These are phyloP conservation scores for Ascocoryne sarcoides DNA, from an alignment of 2,329 filamentous ascomycete genomes.

Conservation along the genomic window DNA sequence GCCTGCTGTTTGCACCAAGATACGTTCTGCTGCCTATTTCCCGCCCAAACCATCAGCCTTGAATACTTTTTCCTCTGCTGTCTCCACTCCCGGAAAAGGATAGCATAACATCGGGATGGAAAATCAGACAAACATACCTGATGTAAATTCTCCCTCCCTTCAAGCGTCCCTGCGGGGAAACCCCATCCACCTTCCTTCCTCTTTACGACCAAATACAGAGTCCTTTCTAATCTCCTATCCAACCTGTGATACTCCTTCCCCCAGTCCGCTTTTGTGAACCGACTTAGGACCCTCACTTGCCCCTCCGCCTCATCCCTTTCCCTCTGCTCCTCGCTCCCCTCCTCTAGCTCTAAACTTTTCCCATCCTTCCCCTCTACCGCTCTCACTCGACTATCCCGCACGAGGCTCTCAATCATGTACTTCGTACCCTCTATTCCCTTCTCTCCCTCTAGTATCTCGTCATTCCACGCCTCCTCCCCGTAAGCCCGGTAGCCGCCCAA, in stretches of 20 bases:
- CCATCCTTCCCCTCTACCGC: conserved; percentile 41
- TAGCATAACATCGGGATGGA: conserved; percentile 1
- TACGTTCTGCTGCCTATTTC: conserved; percentile 67
- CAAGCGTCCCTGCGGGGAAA: conserved; percentile 68
- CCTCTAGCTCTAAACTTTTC: conserved; percentile 60
- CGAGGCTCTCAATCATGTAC: conserved; percentile 54
- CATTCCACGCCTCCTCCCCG: conserved; percentile 70
- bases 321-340: conserved; percentile 27
- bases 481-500: conserved; percentile 77
- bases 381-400: conserved; percentile 18
- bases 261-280: conserved; percentile 70
- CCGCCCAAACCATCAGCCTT: too few species aligned
- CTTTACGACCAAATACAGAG: conserved; percentile 81
- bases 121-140: conserved; percentile 50
- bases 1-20: conserved; percentile 69
- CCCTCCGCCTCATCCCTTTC: conserved; percentile 52
- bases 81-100: too few species aligned
- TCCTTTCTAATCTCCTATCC: conserved; percentile 70
- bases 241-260: conserved; percentile 67
- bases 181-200: conserved; percentile 62
- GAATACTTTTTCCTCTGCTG: too few species aligned
- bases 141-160: conserved; percentile 67
- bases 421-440: conserved; percentile 49
- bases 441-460: conserved; percentile 72
- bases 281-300: conserved; percentile 60